Evolutionary conservation across 306 rosid genomes (phyloP), one percentile per base, ranked within the genome.

Genomic region (Prunus mume): DNA sequence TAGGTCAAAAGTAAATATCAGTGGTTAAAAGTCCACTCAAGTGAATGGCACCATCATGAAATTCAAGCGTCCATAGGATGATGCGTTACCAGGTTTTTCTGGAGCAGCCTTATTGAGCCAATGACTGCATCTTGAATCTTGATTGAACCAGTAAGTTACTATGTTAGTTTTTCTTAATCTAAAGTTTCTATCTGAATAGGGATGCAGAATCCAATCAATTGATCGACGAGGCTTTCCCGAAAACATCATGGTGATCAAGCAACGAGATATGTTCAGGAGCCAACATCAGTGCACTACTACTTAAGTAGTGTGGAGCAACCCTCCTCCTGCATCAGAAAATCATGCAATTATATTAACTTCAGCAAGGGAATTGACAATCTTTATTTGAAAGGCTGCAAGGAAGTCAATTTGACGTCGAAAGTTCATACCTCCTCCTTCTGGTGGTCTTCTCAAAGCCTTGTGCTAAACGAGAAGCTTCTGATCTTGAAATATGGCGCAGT

Each of bases 271-370:
- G 89, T 75, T 92, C 92, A 8, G 89, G 88, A 15, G 93, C 81
- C 77, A 91, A 81, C 85, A 78, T 65, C 77, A 77, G 70, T 52
- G 41, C 52, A 66, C 93, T 89, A 58, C 69, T 84, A 64, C 93
- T 89, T 81, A 92, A 83, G 87, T 95, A 88, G 83, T 95, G 97
- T 55, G 74, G 88, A 77, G 88, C 83, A 80, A 80, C 72, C 45
- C 92, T 78, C 45, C 71, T 79, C 85, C 97, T 95, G 85, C 84
- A 77, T 82, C 70, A 50, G 62, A 76, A 77, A 57, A 76, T 66
- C 76, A 81, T 41, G 45, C 13, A 43, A 71, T 41, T 49, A 69
- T 24, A 79, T 83, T 80, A 79, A 45, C 74, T 32, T 63, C 47
- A 63, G 27, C n/a, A 68, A 56, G 71, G 54, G 70, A 55, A n/a